These are phyloP conservation scores for Torulaspora pretoriensis DNA, from an alignment of 1,139 yeast species.

Conservation along the genomic window DNA sequence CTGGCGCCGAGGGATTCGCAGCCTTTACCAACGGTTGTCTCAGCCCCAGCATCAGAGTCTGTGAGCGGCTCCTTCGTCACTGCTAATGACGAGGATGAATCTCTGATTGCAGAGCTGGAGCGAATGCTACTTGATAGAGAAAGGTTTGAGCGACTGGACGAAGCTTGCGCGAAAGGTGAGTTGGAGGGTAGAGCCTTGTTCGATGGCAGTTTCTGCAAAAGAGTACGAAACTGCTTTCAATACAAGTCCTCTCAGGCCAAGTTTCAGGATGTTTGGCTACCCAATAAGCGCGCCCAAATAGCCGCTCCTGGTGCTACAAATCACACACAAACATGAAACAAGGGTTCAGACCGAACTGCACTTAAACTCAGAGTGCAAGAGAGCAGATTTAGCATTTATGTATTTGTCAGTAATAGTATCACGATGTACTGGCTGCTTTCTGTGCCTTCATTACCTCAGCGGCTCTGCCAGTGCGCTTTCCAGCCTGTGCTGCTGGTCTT, in stretches of 20 bases:
- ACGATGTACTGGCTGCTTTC: constrained; percentile 2
- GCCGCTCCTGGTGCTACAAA: neutral
- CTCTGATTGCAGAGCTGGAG: constrained; percentile 6
- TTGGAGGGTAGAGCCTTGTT: constrained; percentile 1
- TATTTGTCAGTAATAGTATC: neutral
- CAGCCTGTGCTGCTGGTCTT: constrained; percentile 16
- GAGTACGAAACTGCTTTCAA: constrained; percentile 16
- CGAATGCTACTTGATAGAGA: constrained; percentile 15
- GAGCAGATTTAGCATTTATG: neutral
- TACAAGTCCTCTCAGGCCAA: constrained; percentile 17
- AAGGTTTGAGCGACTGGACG: constrained; percentile 15
- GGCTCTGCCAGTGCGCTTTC: constrained; percentile 12
- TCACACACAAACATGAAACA: constrained; percentile 7
- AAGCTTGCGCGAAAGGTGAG: constrained; percentile 1
- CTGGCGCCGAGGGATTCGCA: neutral
- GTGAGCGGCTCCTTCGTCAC: neutral
- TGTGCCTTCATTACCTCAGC: constrained; percentile 16
- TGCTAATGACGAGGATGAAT: constrained; percentile 1
- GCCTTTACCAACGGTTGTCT: neutral
- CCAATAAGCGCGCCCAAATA: neutral
- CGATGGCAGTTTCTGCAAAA: constrained; percentile 7
- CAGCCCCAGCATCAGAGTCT: neutral
- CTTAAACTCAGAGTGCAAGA: neutral
- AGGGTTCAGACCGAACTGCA: neutral
- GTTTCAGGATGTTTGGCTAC: constrained; percentile 14